Percentiles rank a stretch among this genome's conserved stretches.
Evolutionary conservation across 2,329 filamentous ascomycete genomes (phyloP).

Genomic region (Xylaria arbuscula): DNA sequence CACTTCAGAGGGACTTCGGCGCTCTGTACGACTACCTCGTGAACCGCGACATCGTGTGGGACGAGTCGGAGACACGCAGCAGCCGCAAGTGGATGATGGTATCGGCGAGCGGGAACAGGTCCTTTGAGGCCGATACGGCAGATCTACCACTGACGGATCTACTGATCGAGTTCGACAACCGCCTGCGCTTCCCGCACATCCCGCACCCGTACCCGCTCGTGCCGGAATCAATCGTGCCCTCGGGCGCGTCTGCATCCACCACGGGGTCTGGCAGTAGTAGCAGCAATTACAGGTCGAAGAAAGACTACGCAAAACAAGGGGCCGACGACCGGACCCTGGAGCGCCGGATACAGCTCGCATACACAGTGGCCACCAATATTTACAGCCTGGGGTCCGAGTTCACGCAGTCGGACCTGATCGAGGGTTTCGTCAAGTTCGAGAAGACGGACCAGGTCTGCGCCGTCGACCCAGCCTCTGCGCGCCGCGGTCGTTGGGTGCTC

Average conservation of each 20-base stretch:
- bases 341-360: conserved; percentile 65
- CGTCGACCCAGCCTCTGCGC: conserved; percentile 65
- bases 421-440: conserved; percentile 67
- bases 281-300: conserved; percentile 47
- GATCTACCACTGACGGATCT: conserved; percentile 75
- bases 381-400: conserved; percentile 65
- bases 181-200: conserved; percentile 71
- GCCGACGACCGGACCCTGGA: conserved; percentile 52
- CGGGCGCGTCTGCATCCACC: conserved; percentile 16
- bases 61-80: conserved; percentile 68
- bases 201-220: conserved; percentile 74
- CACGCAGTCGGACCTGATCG: conserved; percentile 64
- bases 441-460: conserved; percentile 63
- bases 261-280: background rate
- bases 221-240: conserved; percentile 62
- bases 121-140: conserved; percentile 61
- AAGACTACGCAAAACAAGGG: conserved; percentile 39
- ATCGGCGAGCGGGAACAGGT: conserved; percentile 57
- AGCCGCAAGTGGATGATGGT: conserved; percentile 74
- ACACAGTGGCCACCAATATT: conserved; percentile 70
- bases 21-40: conserved; percentile 78
- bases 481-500: conserved; percentile 70
- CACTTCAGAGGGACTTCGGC: conserved; percentile 73
- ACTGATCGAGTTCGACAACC: conserved; percentile 72
- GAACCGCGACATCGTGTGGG: conserved; percentile 74